These are phyloP conservation scores for Kwoniella heveanensis DNA, from an alignment of 768 basidiomycete genomes.

Conservation along the genomic window DNA sequence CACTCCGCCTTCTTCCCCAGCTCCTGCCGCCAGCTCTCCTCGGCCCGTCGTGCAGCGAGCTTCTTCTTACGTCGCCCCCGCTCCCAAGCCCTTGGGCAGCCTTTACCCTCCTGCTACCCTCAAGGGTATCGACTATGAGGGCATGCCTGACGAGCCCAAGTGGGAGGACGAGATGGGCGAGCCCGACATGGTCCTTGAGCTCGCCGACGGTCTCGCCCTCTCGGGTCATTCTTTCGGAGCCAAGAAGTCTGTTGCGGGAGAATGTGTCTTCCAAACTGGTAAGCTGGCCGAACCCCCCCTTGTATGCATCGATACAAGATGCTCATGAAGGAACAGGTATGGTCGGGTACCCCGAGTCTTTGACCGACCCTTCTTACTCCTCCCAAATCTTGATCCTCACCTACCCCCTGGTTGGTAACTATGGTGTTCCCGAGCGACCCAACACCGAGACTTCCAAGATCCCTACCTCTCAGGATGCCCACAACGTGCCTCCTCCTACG, in stretches of 20 bases:
- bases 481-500: conserved; percentile 53
- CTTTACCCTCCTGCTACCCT: conserved; percentile 53
- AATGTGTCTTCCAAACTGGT: conserved; percentile 99
- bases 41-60: conserved; percentile 21
- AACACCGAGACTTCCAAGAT: conserved; percentile 30
- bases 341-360: conserved; percentile 97
- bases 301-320: background rate
- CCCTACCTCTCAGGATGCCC: conserved; percentile 47
- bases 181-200: conserved; percentile 70
- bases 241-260: conserved; percentile 87
- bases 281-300: conserved; percentile 45
- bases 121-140: conserved; percentile 49
- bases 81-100: conserved; percentile 33
- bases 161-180: conserved; percentile 51
- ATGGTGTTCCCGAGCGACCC: conserved; percentile 82
- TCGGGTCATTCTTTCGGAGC: conserved; percentile 93
- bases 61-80: conserved; percentile 30
- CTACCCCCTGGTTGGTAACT: conserved; percentile 95
- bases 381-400: conserved; percentile 97
- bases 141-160: conserved; percentile 28
- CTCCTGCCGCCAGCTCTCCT: conserved; percentile 20
- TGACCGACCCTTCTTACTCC: conserved; percentile 98
- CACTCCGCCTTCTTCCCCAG: conserved; percentile 38
- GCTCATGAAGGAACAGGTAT: conserved; percentile 67
- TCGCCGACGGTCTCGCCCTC: conserved; percentile 84